Percentiles rank a stretch among this genome's conserved stretches.
phyloP scores from a whole-genome alignment of 306 rosid species.

The Lathyrus oleraceus region DNA sequence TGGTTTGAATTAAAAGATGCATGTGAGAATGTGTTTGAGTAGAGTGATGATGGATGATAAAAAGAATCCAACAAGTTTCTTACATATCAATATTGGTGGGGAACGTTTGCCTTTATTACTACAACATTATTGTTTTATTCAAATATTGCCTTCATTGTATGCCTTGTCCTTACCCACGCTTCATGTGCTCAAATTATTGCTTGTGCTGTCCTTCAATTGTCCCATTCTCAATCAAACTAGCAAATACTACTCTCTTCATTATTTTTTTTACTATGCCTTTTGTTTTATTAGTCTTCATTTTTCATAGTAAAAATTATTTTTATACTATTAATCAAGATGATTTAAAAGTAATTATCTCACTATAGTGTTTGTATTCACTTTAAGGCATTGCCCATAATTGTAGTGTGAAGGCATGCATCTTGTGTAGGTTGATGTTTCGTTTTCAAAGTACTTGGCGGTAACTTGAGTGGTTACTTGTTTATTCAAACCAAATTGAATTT shows the following conservation, averaged over 20 bases:
- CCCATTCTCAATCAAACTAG: conserved; percentile 31
- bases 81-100: conserved; percentile 21
- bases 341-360: too few species aligned
- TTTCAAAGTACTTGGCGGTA: conserved; percentile 40
- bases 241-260: conserved; percentile 30
- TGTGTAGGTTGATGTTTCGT: conserved; percentile 32
- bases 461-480: background rate
- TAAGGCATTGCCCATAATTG: background rate
- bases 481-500: conserved; percentile 29
- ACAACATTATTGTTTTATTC: conserved; percentile 19
- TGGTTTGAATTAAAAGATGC: background rate
- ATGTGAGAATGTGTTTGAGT: conserved; percentile 11
- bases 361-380: background rate
- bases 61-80: conserved; percentile 19
- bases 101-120: background rate
- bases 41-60: conserved; percentile 11
- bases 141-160: conserved; percentile 1
- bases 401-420: conserved; percentile 27
- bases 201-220: conserved; percentile 25
- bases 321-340: too few species aligned
- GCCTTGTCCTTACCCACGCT: conserved; percentile 26
- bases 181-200: conserved; percentile 35
- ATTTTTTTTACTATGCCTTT: conserved; percentile 21
- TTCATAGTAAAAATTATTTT: too few species aligned
- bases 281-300: background rate